Percentiles rank a stretch among this genome's conserved stretches.
Conservation (phyloP, 371 early-diverging fungal genomes). For the Mortierella sp. region DNA sequence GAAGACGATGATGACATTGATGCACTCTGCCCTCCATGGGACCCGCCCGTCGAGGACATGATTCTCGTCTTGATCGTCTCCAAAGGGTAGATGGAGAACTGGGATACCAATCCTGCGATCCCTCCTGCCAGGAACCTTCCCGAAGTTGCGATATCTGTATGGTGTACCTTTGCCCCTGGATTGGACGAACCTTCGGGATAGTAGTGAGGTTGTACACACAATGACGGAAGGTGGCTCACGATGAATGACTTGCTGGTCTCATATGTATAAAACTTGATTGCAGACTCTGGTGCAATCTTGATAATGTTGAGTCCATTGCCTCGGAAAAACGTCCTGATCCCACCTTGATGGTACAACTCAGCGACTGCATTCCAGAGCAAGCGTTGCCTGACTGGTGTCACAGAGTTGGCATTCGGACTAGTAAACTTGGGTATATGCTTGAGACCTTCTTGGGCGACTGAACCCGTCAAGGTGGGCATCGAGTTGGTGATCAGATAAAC, state of each 20-base stretch:
- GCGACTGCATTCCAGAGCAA: constrained; percentile 53
- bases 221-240: constrained; percentile 49
- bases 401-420: constrained; percentile 11
- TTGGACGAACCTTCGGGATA: not conserved
- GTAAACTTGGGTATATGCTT: constrained; percentile 48
- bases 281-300: constrained; percentile 86
- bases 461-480: constrained; percentile 30
- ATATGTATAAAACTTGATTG: constrained; percentile 79
- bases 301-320: constrained; percentile 86
- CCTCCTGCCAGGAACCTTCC: constrained; percentile 84
- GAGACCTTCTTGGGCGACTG: constrained; percentile 28
- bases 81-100: constrained; percentile 83
- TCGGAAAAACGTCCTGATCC: constrained; percentile 77
- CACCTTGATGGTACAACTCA: constrained; percentile 73
- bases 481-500: constrained; percentile 77
- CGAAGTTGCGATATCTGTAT: constrained; percentile 62
- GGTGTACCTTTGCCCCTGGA: not conserved
- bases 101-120: constrained; percentile 80
- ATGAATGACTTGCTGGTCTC: constrained; percentile 74
- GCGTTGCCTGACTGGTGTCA: constrained; percentile 42
- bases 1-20: constrained; percentile 6
- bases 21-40: constrained; percentile 1
- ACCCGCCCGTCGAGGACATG: constrained; percentile 68
- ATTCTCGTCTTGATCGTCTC: constrained; percentile 83
- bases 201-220: constrained; percentile 25